Evolutionary conservation across 768 basidiomycete genomes (phyloP).

Genomic region (Suillus brevipes): DNA sequence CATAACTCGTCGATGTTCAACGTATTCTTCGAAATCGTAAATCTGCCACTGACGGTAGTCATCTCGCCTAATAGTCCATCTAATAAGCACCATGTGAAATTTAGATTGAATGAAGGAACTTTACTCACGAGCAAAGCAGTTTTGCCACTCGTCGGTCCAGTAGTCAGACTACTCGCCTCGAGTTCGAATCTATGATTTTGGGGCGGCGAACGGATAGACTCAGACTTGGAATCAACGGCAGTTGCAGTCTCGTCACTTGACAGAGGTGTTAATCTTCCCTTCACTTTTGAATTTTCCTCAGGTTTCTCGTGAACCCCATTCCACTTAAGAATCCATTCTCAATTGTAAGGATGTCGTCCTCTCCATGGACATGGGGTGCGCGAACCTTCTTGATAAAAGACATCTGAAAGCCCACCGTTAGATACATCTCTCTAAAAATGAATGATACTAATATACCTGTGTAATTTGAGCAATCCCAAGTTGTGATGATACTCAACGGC

Average conservation of each 20-base stretch:
- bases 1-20: conserved; percentile 58
- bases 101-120: background rate
- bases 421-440: background rate
- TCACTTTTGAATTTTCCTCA: conserved; percentile 24
- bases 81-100: conserved; percentile 9
- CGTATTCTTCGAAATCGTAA: conserved; percentile 46
- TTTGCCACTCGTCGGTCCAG: conserved; percentile 50
- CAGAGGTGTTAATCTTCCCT: conserved; percentile 13
- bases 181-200: conserved; percentile 43
- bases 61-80: conserved; percentile 41
- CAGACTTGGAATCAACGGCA: conserved; percentile 14
- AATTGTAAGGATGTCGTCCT: conserved; percentile 45
- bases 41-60: conserved; percentile 35
- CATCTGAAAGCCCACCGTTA: conserved; percentile 37
- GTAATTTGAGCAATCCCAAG: conserved; percentile 76
- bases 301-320: conserved; percentile 44
- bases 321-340: conserved; percentile 54
- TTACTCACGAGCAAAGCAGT: conserved; percentile 43
- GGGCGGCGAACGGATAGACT: conserved; percentile 10
- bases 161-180: conserved; percentile 42
- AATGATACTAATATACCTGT: conserved; percentile 37
- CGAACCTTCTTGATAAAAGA: conserved; percentile 49
- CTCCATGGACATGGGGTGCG: conserved; percentile 19
- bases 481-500: conserved; percentile 79
- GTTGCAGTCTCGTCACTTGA: conserved; percentile 13